These are phyloP conservation scores for Leccinum variicolor DNA, from an alignment of 768 basidiomycete species.

Conservation along the genomic window DNA sequence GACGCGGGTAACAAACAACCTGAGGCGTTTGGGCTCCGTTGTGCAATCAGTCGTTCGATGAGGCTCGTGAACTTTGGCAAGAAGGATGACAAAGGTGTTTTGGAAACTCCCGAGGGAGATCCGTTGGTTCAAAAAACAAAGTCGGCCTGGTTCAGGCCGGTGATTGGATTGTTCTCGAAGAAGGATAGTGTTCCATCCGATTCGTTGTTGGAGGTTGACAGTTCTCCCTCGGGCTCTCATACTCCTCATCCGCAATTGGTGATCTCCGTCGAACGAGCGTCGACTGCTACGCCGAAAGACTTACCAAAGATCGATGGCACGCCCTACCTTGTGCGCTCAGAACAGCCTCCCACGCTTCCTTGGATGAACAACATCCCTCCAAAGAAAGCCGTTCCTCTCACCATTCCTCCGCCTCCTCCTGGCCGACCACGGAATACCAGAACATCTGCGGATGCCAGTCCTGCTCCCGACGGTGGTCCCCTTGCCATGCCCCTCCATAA, in stretches of 20 bases:
- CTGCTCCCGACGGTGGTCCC: constrained; percentile 21
- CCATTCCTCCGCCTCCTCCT: constrained; percentile 30
- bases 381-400: constrained; percentile 35
- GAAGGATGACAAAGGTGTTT: constrained; percentile 31
- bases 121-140: constrained; percentile 28
- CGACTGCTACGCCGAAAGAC: constrained; percentile 22
- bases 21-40: constrained; percentile 24
- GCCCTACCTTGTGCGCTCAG: constrained; percentile 23
- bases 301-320: constrained; percentile 30
- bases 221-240: constrained; percentile 9
- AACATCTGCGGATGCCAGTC: constrained; percentile 36
- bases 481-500: constrained; percentile 42
- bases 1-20: constrained; percentile 15
- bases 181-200: constrained; percentile 11
- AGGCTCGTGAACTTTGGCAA: constrained; percentile 46
- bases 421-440: constrained; percentile 30
- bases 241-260: constrained; percentile 35
- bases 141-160: constrained; percentile 36
- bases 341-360: constrained; percentile 29
- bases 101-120: constrained; percentile 5
- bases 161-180: constrained; percentile 31
- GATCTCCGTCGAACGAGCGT: constrained; percentile 42
- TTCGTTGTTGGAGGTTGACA: constrained; percentile 20
- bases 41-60: constrained; percentile 31
- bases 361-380: constrained; percentile 24